These are phyloP conservation scores for Tetracentron sinense DNA, from an alignment of 164 flowering plant species.

Conservation along the genomic window DNA sequence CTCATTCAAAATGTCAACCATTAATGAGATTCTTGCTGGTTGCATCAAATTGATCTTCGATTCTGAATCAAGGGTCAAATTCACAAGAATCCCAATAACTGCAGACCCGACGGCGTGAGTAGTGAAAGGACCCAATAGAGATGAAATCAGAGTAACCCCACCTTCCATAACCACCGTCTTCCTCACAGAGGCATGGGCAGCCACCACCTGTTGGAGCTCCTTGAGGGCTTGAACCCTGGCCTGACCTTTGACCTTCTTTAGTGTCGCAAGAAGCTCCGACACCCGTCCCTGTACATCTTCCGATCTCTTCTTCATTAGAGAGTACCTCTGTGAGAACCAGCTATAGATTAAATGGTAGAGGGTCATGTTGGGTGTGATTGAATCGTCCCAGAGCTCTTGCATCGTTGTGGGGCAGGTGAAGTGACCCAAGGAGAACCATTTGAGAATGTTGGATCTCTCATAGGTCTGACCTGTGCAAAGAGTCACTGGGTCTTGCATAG, in stretches of 20 bases:
- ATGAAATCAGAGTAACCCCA: constrained; percentile 54
- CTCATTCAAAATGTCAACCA: constrained; percentile 85
- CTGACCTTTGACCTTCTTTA: constrained; percentile 86
- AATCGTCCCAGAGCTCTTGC: constrained; percentile 56
- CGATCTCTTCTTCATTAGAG: constrained; percentile 68
- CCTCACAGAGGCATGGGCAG: constrained; percentile 52
- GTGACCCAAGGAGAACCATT: constrained; percentile 68
- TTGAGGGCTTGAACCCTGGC: constrained; percentile 72
- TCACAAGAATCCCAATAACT: constrained; percentile 64
- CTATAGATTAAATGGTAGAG: constrained; percentile 49
- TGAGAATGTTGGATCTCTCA: constrained; percentile 64
- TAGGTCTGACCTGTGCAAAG: constrained; percentile 77
- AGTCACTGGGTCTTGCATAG: constrained; percentile 82
- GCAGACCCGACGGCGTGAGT: constrained; percentile 88
- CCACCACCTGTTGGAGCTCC: constrained; percentile 62
- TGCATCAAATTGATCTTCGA: constrained; percentile 57
- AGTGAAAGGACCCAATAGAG: constrained; percentile 79
- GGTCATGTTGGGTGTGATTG: constrained; percentile 59
- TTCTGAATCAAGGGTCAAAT: constrained; percentile 63
- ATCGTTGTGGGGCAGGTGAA: constrained; percentile 72
- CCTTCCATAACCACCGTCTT: constrained; percentile 61
- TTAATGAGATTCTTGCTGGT: constrained; percentile 69
- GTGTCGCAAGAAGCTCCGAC: constrained; percentile 54
- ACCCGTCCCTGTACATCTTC: constrained; percentile 82
- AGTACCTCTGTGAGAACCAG: constrained; percentile 69